phyloP scores from a whole-genome alignment of 768 basidiomycete species.

The Collybiopsis luxurians region DNA sequence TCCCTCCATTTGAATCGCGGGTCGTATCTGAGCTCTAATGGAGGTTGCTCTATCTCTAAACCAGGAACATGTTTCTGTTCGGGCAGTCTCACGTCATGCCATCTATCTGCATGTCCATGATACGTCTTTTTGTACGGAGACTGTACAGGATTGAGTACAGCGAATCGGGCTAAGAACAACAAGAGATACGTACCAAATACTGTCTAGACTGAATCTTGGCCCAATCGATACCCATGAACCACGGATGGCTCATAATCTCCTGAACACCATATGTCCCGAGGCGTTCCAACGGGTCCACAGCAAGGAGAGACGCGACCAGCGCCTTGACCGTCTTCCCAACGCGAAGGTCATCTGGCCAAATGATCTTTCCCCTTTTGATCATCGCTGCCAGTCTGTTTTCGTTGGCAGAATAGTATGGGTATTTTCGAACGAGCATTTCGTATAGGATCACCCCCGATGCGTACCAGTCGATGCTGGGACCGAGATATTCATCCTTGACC shows the following conservation, averaged over 20 bases:
- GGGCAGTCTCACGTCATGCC: constrained; percentile 38
- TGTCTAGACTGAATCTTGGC: constrained; percentile 36
- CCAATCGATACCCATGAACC: constrained; percentile 48
- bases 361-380: constrained; percentile 25
- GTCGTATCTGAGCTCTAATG: constrained; percentile 33
- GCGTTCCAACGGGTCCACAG: constrained; percentile 31
- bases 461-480: constrained; percentile 52
- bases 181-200: constrained; percentile 39
- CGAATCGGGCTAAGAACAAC: neutral
- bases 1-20: constrained; percentile 23
- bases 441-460: constrained; percentile 47
- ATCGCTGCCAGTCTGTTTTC: constrained; percentile 25
- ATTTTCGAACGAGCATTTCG: constrained; percentile 45
- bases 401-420: constrained; percentile 25
- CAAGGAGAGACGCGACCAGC: constrained; percentile 40
- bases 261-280: constrained; percentile 32
- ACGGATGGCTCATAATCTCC: constrained; percentile 40
- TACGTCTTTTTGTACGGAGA: constrained; percentile 6
- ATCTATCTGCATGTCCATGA: constrained; percentile 41
- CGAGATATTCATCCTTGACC: constrained; percentile 14
- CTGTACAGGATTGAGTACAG: neutral
- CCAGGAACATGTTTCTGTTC: constrained; percentile 34
- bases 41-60: constrained; percentile 30
- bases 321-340: constrained; percentile 40
- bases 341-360: constrained; percentile 35